A percentile compares a stretch with the other conserved stretches of the same genome.
These are phyloP conservation scores for Paraphysoderma sedebokerense DNA, from an alignment of 371 early-diverging fungal genomes.

Conservation along the genomic window DNA sequence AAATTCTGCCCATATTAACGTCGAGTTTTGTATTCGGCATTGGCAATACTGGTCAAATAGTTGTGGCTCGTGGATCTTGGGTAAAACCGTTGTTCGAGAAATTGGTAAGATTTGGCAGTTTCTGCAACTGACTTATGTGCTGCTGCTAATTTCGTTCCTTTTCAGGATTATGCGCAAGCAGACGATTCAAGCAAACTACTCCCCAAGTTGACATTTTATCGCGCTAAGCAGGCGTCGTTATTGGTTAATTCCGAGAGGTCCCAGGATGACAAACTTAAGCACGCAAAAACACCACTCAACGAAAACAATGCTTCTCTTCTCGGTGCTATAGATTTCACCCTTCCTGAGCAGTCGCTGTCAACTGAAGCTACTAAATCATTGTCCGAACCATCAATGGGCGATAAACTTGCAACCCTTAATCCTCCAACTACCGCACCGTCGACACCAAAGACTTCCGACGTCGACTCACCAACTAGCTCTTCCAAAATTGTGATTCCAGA, in stretches of 20 bases:
- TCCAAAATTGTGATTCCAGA: conserved; percentile 14
- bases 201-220: no score
- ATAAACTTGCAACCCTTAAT: neutral
- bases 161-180: no score
- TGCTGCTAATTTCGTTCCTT: no score
- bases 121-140: no score
- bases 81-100: conserved; percentile 57
- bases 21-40: conserved; percentile 30
- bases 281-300: no score
- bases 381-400: conserved; percentile 1
- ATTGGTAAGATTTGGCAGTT: conserved; percentile 27
- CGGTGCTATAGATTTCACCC: no score
- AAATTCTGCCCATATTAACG: conserved; percentile 35
- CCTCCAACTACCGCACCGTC: conserved; percentile 12
- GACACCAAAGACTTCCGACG: neutral
- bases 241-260: no score
- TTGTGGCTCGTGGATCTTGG: conserved; percentile 49
- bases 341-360: conserved; percentile 1
- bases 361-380: conserved; percentile 1
- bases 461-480: neutral
- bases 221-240: no score
- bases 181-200: no score
- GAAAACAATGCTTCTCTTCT: no score
- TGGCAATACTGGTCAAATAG: conserved; percentile 22
- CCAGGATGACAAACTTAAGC: no score